phyloP scores from a whole-genome alignment of 2,329 filamentous ascomycete genomes.

The Calonectria ilicicola region DNA sequence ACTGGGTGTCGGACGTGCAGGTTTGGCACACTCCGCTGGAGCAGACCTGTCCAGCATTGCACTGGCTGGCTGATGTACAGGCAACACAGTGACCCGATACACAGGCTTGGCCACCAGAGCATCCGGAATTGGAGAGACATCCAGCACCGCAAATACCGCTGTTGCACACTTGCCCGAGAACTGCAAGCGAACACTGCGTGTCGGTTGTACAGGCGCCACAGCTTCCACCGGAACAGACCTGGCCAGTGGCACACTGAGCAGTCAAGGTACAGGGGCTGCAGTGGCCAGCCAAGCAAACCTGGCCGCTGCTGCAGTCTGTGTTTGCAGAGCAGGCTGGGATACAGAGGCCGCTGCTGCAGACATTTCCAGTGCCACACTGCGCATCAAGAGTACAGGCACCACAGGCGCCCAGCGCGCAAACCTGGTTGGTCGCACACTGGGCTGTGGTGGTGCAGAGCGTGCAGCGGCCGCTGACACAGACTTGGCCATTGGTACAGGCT shows the following conservation, averaged over 20 bases:
- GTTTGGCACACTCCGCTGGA: not conserved
- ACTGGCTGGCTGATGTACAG: slow-evolving; percentile 19
- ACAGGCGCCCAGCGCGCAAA: slow-evolving; percentile 8
- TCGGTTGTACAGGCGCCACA: slow-evolving; percentile 10
- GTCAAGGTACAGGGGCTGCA: not conserved
- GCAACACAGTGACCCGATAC: not conserved
- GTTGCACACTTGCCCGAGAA: slow-evolving; percentile 20
- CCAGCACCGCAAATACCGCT: slow-evolving; percentile 8
- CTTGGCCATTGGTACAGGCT: slow-evolving; percentile 17
- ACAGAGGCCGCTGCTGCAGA: slow-evolving; percentile 19
- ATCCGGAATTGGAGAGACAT: slow-evolving; percentile 1
- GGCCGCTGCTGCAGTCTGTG: slow-evolving; percentile 18
- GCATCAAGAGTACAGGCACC: not conserved
- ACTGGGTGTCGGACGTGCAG: slow-evolving; percentile 21
- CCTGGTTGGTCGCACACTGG: slow-evolving; percentile 10
- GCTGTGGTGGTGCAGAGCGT: slow-evolving; percentile 1
- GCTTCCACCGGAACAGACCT: slow-evolving; percentile 9
- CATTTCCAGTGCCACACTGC: slow-evolving; percentile 11
- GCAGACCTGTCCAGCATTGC: slow-evolving; percentile 14
- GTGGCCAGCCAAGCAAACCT: slow-evolving; percentile 7
- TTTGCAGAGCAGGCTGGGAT: slow-evolving; percentile 6
- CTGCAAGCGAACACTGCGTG: slow-evolving; percentile 4
- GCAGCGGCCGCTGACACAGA: slow-evolving; percentile 13
- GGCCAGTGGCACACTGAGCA: slow-evolving; percentile 3
- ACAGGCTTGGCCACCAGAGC: slow-evolving; percentile 23